Evolutionary conservation across 345 rosid genomes (phyloP), one percentile per base, ranked within the genome.

Genomic region (Ceriops zippeliana): DNA sequence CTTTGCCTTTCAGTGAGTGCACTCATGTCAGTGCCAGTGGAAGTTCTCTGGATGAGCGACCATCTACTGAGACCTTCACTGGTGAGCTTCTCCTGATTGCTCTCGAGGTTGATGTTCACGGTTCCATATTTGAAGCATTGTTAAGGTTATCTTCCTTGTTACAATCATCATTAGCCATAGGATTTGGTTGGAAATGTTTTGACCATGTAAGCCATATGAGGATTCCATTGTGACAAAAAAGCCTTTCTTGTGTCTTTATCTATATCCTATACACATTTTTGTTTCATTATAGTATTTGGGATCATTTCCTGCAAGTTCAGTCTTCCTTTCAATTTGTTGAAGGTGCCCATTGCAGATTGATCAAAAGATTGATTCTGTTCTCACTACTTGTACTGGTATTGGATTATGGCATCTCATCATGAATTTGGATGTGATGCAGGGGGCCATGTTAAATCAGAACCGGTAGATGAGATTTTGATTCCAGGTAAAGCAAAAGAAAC

Each of bases 1-100:
- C 89, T 69, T 84, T 92, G 20, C 62, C 78, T 63, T 86, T 86
- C 77, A 85, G 76, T 24, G 86, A 82, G 61, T 75, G 84, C 78
- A 82, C 80, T 21, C 87, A 90, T 52, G 63, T 81, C 69, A 84
- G 84, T 73, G 84, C 80, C 70, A 83, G 79, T 75, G 86, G 85
- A 69, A 80, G 80, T 71, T 84, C 90, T 63, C 72, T 84, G 81
- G 95, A 91, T 73, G 87, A 89, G 65, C 86, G 69, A 31, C 85
- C 70, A 16, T 78, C 83, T 72, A 60, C 66, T 20, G 83, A 75
- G 30, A 62, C 73, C 11, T 58, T 77, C 65, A 67, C 78, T 52
- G 91, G 96, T 87, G 69, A 80, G 86, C 52, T 63, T 62, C 71
- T 70, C 67, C 63, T 15, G n/a, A 31, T 7, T 61, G 16, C 20